Evolutionary conservation across 495 filamentous ascomycete genomes (phyloP).

Genomic region (Tuber microsphaerosporum): DNA sequence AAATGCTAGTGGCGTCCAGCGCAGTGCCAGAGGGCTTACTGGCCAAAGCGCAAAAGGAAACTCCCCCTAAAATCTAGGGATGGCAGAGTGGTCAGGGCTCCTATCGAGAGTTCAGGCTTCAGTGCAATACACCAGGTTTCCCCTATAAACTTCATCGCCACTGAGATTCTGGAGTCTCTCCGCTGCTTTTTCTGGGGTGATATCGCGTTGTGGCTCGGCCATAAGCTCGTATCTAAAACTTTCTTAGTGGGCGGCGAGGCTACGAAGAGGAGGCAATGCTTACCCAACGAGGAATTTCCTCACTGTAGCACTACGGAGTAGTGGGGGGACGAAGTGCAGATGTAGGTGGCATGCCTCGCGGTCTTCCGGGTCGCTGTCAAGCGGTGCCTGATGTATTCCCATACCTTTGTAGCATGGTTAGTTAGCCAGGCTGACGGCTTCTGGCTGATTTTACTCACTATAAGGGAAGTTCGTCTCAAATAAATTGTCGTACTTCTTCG

Average conservation of each 20-base stretch:
- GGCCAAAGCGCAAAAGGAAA: not conserved
- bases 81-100: not conserved
- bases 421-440: not conserved
- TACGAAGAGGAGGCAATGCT: conserved; percentile 26
- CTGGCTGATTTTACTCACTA: conserved; percentile 48
- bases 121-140: conserved; percentile 47
- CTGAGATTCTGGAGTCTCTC: conserved; percentile 61
- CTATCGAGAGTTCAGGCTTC: not conserved
- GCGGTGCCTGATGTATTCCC: conserved; percentile 89
- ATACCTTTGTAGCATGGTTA: conserved; percentile 13
- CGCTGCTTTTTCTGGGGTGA: conserved; percentile 94
- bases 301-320: conserved; percentile 86
- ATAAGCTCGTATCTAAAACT: conserved; percentile 73
- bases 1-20: not conserved
- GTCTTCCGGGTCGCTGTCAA: conserved; percentile 77
- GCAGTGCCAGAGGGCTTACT: not conserved
- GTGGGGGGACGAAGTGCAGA: conserved; percentile 92
- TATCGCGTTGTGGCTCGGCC: conserved; percentile 94
- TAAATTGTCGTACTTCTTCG: conserved; percentile 87
- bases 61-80: not conserved
- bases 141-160: conserved; percentile 77
- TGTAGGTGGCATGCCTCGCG: conserved; percentile 83
- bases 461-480: conserved; percentile 97
- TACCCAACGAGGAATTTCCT: conserved; percentile 89
- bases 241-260: not conserved